Percentiles rank a stretch among this genome's conserved stretches.
Evolutionary conservation across 1,284 basidiomycete genomes (phyloP).

Genomic region (Cryptococcus depauperatus): DNA sequence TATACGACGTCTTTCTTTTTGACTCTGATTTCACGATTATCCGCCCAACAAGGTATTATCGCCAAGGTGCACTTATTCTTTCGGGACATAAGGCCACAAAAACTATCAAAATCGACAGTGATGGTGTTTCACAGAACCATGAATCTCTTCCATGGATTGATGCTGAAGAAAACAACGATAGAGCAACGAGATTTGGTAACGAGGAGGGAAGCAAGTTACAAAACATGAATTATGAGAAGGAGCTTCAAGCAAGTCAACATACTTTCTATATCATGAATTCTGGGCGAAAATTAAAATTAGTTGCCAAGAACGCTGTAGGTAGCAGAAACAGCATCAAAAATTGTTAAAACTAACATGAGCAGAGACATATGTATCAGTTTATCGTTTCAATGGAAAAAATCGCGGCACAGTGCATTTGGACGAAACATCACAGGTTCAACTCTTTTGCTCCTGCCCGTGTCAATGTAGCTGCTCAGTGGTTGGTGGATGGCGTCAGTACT

Average conservation of each 20-base stretch:
- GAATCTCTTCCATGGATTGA: constrained; percentile 16
- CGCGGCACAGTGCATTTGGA: constrained; percentile 69
- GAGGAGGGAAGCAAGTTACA: constrained; percentile 22
- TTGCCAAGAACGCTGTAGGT: constrained; percentile 74
- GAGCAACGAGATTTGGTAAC: constrained; percentile 26
- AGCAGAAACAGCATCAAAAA: no score
- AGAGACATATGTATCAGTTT: constrained; percentile 97
- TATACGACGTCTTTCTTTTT: constrained; percentile 92
- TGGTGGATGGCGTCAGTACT: constrained; percentile 82
- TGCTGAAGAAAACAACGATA: constrained; percentile 28
- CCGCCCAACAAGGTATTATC: constrained; percentile 43
- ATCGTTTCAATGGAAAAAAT: constrained; percentile 84
- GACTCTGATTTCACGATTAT: constrained; percentile 86
- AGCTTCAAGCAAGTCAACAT: constrained; percentile 53
- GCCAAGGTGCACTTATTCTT: constrained; percentile 37
- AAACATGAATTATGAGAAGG: constrained; percentile 24
- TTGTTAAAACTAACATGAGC: constrained; percentile 3
- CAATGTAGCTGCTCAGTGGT: constrained; percentile 94
- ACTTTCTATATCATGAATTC: constrained; percentile 91
- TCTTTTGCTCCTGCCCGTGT: constrained; percentile 90
- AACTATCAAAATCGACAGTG: constrained; percentile 10
- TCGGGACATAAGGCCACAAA: constrained; percentile 18
- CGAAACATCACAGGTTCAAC: constrained; percentile 74
- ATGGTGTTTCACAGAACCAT: constrained; percentile 4
- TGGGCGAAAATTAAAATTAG: constrained; percentile 79